These are phyloP conservation scores for Trichoderma atrobrunneum DNA, from an alignment of 2,329 filamentous ascomycete genomes.

Conservation along the genomic window DNA sequence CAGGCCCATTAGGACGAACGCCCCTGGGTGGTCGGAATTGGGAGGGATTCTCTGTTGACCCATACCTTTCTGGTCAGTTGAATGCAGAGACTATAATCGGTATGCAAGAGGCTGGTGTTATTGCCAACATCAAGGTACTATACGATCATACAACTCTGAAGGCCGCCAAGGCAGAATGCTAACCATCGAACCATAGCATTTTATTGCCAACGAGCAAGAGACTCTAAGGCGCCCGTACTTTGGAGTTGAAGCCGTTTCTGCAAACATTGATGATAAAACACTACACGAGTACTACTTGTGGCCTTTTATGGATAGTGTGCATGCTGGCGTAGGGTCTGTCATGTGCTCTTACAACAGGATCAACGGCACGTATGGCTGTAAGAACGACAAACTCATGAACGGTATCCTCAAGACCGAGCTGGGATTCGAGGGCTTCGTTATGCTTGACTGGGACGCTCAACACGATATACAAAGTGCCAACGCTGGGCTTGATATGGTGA, in stretches of 20 bases:
- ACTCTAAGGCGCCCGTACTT: slow-evolving; percentile 42
- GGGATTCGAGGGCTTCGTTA: slow-evolving; percentile 66
- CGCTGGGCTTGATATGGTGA: slow-evolving; percentile 67
- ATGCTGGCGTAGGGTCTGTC: slow-evolving; percentile 54
- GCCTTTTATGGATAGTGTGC: slow-evolving; percentile 62
- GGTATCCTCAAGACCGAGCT: slow-evolving; percentile 62
- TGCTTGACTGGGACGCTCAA: slow-evolving; percentile 68
- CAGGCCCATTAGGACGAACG: slow-evolving; percentile 68
- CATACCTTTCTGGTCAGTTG: slow-evolving; percentile 66
- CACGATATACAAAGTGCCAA: slow-evolving; percentile 56
- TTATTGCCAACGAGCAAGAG: slow-evolving; percentile 62
- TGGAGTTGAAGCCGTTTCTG: slow-evolving; percentile 51
- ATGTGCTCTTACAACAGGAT: slow-evolving; percentile 72
- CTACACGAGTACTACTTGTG: slow-evolving; percentile 65
- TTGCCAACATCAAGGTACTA: slow-evolving; percentile 66
- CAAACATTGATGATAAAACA: slow-evolving; percentile 64
- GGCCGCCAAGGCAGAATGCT: background rate
- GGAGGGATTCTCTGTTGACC: slow-evolving; percentile 72
- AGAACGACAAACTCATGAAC: slow-evolving; percentile 68
- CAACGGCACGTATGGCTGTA: slow-evolving; percentile 71
- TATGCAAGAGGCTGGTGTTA: slow-evolving; percentile 74
- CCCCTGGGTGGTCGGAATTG: slow-evolving; percentile 70
- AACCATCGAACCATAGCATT: slow-evolving; percentile 40
- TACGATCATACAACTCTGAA: background rate
- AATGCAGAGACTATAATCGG: slow-evolving; percentile 71